Conservation (phyloP, 257 asterid species). For the Buddleja alternifolia region DNA sequence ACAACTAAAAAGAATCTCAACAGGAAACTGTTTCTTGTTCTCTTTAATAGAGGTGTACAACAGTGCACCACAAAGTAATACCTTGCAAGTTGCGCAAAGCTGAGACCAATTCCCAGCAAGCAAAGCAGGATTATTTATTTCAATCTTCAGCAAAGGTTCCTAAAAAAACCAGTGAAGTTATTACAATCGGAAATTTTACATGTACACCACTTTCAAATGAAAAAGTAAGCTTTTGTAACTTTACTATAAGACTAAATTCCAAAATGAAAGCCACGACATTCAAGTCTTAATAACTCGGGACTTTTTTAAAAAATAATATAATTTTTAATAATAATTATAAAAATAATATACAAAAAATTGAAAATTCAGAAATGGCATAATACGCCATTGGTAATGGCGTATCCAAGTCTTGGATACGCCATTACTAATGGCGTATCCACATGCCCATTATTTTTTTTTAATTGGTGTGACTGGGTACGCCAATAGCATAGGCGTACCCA, state of each 20-base stretch:
- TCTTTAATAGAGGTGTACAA: not conserved
- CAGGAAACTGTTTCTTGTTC: slow-evolving; percentile 11
- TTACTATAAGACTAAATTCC: slow-evolving; percentile 12
- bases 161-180: slow-evolving; percentile 31
- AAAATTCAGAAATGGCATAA: too few species aligned
- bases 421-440: too few species aligned
- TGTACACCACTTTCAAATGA: not conserved
- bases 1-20: slow-evolving; percentile 1
- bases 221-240: slow-evolving; percentile 5
- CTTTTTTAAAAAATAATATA: too few species aligned
- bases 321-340: not conserved
- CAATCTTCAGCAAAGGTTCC: slow-evolving; percentile 73
- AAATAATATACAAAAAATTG: too few species aligned
- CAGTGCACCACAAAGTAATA: slow-evolving; percentile 33
- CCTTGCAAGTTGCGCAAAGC: slow-evolving; percentile 92
- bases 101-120: slow-evolving; percentile 75
- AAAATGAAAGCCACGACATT: slow-evolving; percentile 17
- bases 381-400: too few species aligned
- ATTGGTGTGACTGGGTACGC: too few species aligned
- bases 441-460: too few species aligned
- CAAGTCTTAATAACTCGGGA: slow-evolving; percentile 16
- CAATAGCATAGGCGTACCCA: too few species aligned
- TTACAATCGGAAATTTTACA: not conserved
- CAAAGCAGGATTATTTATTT: slow-evolving; percentile 65
- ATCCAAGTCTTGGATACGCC: too few species aligned